These are phyloP conservation scores for Quaeritorhiza haematococci DNA, from an alignment of 371 early-diverging fungal species.

Conservation along the genomic window DNA sequence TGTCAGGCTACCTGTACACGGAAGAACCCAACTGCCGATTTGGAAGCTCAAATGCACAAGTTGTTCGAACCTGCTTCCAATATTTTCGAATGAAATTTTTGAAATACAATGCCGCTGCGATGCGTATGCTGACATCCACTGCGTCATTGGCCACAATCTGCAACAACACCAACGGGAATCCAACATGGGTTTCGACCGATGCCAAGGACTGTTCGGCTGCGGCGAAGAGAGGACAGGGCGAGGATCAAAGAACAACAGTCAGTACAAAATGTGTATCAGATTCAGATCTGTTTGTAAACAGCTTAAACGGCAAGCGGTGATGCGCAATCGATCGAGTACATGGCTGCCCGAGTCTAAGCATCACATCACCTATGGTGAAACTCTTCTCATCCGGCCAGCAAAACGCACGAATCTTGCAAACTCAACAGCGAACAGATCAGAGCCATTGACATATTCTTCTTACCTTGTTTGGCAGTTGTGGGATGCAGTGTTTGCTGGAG, in stretches of 20 bases:
- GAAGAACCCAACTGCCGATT: neutral
- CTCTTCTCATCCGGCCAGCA: too few species aligned
- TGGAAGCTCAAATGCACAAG: neutral
- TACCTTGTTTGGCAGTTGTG: slow-evolving; percentile 72
- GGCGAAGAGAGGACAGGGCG: neutral
- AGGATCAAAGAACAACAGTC: neutral
- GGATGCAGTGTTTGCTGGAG: slow-evolving; percentile 75
- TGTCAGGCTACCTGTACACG: slow-evolving; percentile 2
- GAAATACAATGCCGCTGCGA: slow-evolving; percentile 84
- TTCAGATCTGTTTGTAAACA: slow-evolving; percentile 3
- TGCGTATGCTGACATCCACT: slow-evolving; percentile 54
- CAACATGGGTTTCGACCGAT: slow-evolving; percentile 59
- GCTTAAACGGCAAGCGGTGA: neutral
- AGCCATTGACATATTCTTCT: neutral
- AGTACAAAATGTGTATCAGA: neutral
- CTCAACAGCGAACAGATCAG: neutral
- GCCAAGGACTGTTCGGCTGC: slow-evolving; percentile 62
- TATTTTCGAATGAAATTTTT: slow-evolving; percentile 89
- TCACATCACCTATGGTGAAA: too few species aligned
- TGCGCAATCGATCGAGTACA: slow-evolving; percentile 1
- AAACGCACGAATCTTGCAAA: neutral
- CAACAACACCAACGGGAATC: slow-evolving; percentile 70
- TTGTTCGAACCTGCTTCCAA: slow-evolving; percentile 68
- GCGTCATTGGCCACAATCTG: slow-evolving; percentile 59
- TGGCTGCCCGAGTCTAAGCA: neutral